phyloP scores from a whole-genome alignment of 2,329 filamentous ascomycete species.

The Xylaria sp. region DNA sequence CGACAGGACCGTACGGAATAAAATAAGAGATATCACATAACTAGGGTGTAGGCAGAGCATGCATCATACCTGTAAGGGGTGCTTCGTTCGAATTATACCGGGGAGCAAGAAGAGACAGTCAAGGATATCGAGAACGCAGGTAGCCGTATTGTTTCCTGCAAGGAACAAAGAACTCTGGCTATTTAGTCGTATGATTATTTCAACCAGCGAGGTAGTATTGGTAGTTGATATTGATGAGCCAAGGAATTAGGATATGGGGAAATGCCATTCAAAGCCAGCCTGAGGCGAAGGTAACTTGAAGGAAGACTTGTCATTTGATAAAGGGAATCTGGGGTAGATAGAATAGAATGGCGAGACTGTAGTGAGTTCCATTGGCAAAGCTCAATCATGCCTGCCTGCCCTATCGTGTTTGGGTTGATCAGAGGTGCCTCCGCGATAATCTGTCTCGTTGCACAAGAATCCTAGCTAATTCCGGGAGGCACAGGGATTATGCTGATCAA shows the following conservation, averaged over 20 bases:
- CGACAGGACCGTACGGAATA: not conserved
- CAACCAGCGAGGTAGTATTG: not conserved
- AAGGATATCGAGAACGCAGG: conserved; percentile 29
- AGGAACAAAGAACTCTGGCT: conserved; percentile 19
- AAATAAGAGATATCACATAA: conserved; percentile 3
- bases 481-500: conserved; percentile 17
- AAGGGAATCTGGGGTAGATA: conserved; percentile 13
- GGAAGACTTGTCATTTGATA: not conserved
- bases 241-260: conserved; percentile 4
- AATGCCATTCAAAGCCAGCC: not conserved
- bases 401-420: not conserved
- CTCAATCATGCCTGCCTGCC: conserved; percentile 12
- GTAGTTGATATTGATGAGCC: not conserved
- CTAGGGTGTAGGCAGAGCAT: conserved; percentile 22
- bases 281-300: not conserved
- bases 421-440: conserved; percentile 15
- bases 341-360: not conserved
- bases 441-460: conserved; percentile 24
- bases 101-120: conserved; percentile 9
- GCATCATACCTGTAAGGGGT: conserved; percentile 19
- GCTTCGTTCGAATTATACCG: conserved; percentile 9
- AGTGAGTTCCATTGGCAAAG: not conserved
- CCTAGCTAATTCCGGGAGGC: conserved; percentile 17
- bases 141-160: conserved; percentile 30
- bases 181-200: not conserved